Base-by-base conservation (phyloP, 208 protist genomes). In the Trypanosoma theileri region DNA sequence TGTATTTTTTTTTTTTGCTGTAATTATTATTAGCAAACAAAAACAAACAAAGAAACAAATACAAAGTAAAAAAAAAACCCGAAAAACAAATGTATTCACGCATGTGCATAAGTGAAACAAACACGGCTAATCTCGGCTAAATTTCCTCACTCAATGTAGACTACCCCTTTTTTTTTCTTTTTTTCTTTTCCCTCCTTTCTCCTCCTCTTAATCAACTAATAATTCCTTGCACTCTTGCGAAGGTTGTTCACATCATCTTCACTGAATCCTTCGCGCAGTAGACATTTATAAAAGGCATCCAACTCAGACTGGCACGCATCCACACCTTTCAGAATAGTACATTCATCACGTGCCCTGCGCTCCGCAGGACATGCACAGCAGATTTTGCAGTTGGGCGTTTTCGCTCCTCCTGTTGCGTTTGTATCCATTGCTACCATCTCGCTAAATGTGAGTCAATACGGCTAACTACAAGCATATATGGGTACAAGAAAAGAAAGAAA, bases 341-440 rank as follows among this genome's bases (percentile, higher is more conserved):
- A 95, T 69, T 95, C 90, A 60, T 95, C 90, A 16, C 90, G 75
- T 26, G 66, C 69, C 31, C 81, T 79, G 19, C 88, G 84, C 71
- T 89, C 81, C 22, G 76, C 62, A 21, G 90, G 90, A 52, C 90
- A 95, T 35, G 90, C 90, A 58, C 90, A 95, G 53, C 90, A 95
- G 19, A 95, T 95, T 64, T 88, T 93, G 66, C 90, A 95, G 24
- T 50, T 64, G n/a, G 90, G 90, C 16, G 55, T 67, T 45, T 73
- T 73, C 14, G 28, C 51, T 46, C 28, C 19, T 40, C 3, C 42
- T 21, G n/a, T 46, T 14, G n/a, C 50, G 10, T 9, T 9, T 48
- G 44, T n/a, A 48, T 48, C 11, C 4, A 8, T 35, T 35, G 1
- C 28, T 35, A 35, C 28, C 28, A 35, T 35, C 28, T 35, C 28